phyloP scores from a whole-genome alignment of 306 rosid genomes.

The Medicago ruthenica region DNA sequence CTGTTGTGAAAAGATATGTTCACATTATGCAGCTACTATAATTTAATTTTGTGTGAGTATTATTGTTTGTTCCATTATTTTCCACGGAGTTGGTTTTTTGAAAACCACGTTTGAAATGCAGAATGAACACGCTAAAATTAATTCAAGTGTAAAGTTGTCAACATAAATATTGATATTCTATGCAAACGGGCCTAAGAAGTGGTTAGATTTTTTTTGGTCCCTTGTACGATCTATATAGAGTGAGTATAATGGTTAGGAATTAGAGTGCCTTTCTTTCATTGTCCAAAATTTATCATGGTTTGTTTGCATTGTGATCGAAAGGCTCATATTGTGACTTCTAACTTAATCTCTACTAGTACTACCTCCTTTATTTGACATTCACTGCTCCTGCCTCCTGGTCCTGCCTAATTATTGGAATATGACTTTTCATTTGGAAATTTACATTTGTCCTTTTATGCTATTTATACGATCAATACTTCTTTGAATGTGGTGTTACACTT shows the following conservation, averaged over 20 bases:
- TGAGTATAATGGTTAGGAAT: conserved; percentile 35
- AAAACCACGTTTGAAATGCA: conserved; percentile 7
- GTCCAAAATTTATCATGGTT: conserved; percentile 40
- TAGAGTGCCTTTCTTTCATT: conserved; percentile 14
- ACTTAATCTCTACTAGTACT: conserved; percentile 11
- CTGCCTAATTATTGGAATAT: conserved; percentile 30
- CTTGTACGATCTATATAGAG: not conserved
- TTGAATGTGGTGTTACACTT: not conserved
- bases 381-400: conserved; percentile 54
- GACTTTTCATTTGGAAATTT: conserved; percentile 42
- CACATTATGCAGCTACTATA: conserved; percentile 34
- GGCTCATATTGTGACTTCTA: not conserved
- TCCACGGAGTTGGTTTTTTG: conserved; percentile 38
- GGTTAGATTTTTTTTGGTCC: conserved; percentile 42
- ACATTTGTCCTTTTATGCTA: conserved; percentile 33
- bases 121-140: conserved; percentile 13
- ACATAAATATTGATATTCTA: conserved; percentile 23
- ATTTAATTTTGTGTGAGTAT: not conserved
- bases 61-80: conserved; percentile 3
- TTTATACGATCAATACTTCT: conserved; percentile 28
- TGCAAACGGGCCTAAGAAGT: conserved; percentile 32
- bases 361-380: conserved; percentile 34
- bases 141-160: conserved; percentile 20
- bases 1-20: not conserved
- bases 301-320: too few relatives aligned